A percentile compares a stretch with the other conserved stretches of the same genome.
Evolutionary conservation across 495 filamentous ascomycete species (phyloP).

Genomic region (Letharia lupina): DNA sequence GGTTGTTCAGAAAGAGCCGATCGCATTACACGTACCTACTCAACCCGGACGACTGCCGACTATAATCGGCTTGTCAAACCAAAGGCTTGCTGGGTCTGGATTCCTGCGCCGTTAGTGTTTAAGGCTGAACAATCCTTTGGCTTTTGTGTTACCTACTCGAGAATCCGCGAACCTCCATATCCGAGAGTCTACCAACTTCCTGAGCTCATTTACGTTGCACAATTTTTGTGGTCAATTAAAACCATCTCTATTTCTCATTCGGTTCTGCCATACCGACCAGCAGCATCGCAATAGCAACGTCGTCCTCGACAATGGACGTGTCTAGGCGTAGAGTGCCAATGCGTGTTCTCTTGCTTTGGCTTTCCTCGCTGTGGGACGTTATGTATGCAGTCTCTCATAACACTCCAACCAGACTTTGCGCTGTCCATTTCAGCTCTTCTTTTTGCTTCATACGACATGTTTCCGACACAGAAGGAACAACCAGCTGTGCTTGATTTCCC

Average conservation of each 20-base stretch:
- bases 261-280: background rate
- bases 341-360: constrained; percentile 1
- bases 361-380: constrained; percentile 1
- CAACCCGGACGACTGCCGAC: background rate
- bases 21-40: background rate
- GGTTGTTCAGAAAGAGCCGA: background rate
- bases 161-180: background rate
- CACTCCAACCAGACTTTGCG: background rate
- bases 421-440: background rate
- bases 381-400: background rate
- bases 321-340: background rate
- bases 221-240: background rate
- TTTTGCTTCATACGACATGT: background rate
- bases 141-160: background rate
- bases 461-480: background rate
- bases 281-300: background rate
- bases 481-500: background rate
- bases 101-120: background rate
- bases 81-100: background rate
- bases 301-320: background rate
- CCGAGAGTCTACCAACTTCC: background rate
- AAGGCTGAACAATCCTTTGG: no score
- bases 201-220: background rate
- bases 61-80: background rate
- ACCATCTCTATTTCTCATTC: background rate